A percentile compares a stretch with the other conserved stretches of the same genome.
phyloP scores from a whole-genome alignment of 345 rosid species.

The Trapa incisa region DNA sequence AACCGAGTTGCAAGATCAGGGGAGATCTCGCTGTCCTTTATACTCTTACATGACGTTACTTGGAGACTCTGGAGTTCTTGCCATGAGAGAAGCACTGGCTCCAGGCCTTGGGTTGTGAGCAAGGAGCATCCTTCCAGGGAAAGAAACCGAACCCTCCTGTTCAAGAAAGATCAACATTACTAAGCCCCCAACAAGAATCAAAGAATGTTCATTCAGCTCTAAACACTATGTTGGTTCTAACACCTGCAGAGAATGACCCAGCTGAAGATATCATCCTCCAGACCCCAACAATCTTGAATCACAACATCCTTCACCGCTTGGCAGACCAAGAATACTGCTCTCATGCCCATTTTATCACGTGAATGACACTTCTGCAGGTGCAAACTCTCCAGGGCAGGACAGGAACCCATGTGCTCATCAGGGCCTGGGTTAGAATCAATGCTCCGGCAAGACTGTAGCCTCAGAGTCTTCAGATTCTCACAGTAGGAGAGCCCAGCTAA shows the following conservation, averaged over 20 bases:
- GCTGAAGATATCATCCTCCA: conserved; percentile 60
- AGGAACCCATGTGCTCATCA: conserved; percentile 46
- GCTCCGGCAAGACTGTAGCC: conserved; percentile 50
- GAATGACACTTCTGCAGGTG: conserved; percentile 72
- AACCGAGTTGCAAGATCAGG: conserved; percentile 60
- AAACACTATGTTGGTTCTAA: not conserved
- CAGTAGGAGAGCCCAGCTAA: conserved; percentile 66
- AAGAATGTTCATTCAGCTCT: not conserved
- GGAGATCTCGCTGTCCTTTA: conserved; percentile 60
- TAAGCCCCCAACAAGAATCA: not conserved
- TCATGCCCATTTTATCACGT: conserved; percentile 40
- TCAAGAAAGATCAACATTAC: not conserved
- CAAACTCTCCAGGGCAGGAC: conserved; percentile 71
- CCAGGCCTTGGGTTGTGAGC: conserved; percentile 69
- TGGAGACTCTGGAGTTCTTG: conserved; percentile 52
- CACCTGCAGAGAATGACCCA: conserved; percentile 61
- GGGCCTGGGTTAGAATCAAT: conserved; percentile 71
- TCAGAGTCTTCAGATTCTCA: conserved; percentile 80
- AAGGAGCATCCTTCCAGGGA: conserved; percentile 76
- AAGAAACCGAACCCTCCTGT: conserved; percentile 63
- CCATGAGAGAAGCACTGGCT: conserved; percentile 57
- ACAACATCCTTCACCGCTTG: conserved; percentile 57
- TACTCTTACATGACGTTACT: conserved; percentile 59
- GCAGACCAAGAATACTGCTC: conserved; percentile 65
- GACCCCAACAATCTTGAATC: conserved; percentile 87